Percentiles rank a stretch among this genome's conserved stretches.
These are phyloP conservation scores for Neoarthrinium moseri DNA, from an alignment of 2,329 filamentous ascomycete species.

Conservation along the genomic window DNA sequence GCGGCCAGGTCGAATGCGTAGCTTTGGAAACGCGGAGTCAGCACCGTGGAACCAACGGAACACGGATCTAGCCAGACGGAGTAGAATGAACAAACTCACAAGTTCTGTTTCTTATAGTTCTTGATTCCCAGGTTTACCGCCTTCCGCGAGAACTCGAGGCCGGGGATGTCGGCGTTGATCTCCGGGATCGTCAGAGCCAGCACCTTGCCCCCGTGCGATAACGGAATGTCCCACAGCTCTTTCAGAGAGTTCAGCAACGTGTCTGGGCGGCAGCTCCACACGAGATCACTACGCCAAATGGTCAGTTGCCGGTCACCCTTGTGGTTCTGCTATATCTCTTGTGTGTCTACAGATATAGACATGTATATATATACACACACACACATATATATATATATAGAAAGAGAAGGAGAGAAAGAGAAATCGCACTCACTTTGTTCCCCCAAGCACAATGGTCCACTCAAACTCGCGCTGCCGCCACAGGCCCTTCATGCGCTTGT, in stretches of 20 bases:
- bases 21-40: conserved; percentile 30
- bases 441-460: conserved; percentile 63
- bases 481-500: conserved; percentile 25
- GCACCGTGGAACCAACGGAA: background rate
- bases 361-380: too few relatives aligned
- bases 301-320: background rate
- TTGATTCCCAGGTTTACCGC: conserved; percentile 54
- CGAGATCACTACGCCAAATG: conserved; percentile 52
- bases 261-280: conserved; percentile 31
- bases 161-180: conserved; percentile 28
- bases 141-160: conserved; percentile 34
- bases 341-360: too few relatives aligned
- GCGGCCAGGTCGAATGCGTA: conserved; percentile 55
- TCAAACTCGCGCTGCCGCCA: conserved; percentile 40
- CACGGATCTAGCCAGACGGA: background rate
- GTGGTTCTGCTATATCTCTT: conserved; percentile 3
- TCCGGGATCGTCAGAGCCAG: conserved; percentile 65
- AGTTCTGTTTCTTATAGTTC: conserved; percentile 44
- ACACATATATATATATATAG: background rate
- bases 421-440: conserved; percentile 53
- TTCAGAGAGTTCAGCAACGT: conserved; percentile 49
- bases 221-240: conserved; percentile 47
- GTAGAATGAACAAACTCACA: conserved; percentile 40
- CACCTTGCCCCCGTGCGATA: conserved; percentile 51
- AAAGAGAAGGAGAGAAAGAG: background rate